A percentile compares a stretch with the other conserved stretches of the same genome.
Evolutionary conservation across 1,284 basidiomycete genomes (phyloP).

Genomic region (Irpex rosettiformis): DNA sequence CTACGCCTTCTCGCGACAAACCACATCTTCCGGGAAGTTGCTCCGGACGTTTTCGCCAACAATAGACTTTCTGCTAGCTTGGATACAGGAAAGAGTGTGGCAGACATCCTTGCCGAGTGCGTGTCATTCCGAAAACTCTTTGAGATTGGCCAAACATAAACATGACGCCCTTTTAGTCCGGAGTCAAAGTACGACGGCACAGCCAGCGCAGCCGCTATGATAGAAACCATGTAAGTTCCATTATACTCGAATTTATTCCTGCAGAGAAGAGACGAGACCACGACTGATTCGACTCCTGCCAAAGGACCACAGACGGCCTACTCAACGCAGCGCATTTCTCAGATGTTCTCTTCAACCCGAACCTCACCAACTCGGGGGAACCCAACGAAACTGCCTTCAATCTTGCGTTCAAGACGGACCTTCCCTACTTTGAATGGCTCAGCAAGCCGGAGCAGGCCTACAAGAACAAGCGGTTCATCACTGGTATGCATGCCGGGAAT

Average conservation of each 20-base stretch:
- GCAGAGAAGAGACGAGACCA: too few relatives aligned
- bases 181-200: conserved; percentile 10
- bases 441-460: conserved; percentile 5
- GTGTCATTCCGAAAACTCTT: background rate
- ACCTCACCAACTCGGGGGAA: conserved; percentile 18
- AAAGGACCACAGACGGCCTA: background rate
- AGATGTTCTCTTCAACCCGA: conserved; percentile 14
- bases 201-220: conserved; percentile 10
- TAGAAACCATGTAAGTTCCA: background rate
- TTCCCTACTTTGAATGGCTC: conserved; percentile 8
- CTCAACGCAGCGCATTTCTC: background rate
- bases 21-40: conserved; percentile 27
- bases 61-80: conserved; percentile 25
- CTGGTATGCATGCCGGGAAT: background rate
- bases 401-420: conserved; percentile 1
- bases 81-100: conserved; percentile 22
- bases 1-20: conserved; percentile 22
- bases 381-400: conserved; percentile 10
- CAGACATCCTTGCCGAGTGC: conserved; percentile 17
- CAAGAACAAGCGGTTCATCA: background rate
- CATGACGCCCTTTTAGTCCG: conserved; percentile 7
- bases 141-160: background rate
- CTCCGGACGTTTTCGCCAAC: conserved; percentile 24
- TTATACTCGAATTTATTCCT: too few relatives aligned
- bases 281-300: background rate